These are phyloP conservation scores for Lepidopterella palustris DNA, from an alignment of 495 filamentous ascomycete genomes.

Conservation along the genomic window DNA sequence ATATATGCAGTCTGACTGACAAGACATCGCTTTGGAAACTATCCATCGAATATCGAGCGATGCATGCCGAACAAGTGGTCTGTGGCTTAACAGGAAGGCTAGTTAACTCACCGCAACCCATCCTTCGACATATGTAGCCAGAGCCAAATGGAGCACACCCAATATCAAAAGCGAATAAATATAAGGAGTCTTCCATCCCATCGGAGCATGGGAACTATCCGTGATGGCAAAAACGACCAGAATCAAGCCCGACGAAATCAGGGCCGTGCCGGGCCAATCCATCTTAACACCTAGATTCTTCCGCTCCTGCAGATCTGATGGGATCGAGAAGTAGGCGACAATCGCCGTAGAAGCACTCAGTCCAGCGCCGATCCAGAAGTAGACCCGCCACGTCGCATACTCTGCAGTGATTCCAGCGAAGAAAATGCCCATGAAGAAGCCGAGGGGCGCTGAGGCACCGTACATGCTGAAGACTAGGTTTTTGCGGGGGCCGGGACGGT, in stretches of 20 bases:
- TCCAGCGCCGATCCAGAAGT: conserved; percentile 69
- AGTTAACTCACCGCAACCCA: conserved; percentile 50
- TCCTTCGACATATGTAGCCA: conserved; percentile 66
- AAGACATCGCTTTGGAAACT: too few relatives aligned
- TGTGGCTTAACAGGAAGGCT: background rate
- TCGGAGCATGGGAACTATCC: conserved; percentile 60
- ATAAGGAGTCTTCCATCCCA: conserved; percentile 69
- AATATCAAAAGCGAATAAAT: conserved; percentile 56
- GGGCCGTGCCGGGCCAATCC: conserved; percentile 63
- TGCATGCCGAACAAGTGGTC: too few relatives aligned
- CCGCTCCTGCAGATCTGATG: conserved; percentile 52
- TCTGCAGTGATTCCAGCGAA: conserved; percentile 65
- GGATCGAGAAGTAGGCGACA: conserved; percentile 58
- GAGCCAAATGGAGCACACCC: conserved; percentile 50
- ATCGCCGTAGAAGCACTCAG: conserved; percentile 46
- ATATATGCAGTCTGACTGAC: too few relatives aligned
- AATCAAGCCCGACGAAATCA: conserved; percentile 60
- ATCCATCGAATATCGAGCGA: too few relatives aligned
- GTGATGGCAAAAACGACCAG: conserved; percentile 76
- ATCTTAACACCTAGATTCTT: conserved; percentile 46
- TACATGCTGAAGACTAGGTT: conserved; percentile 80
- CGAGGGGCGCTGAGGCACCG: conserved; percentile 67
- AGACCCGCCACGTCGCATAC: conserved; percentile 64
- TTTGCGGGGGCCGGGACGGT: conserved; percentile 78
- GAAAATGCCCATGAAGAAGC: conserved; percentile 79